Evolutionary conservation across 768 basidiomycete genomes (phyloP).

Genomic region (Cystoderma amianthinum): DNA sequence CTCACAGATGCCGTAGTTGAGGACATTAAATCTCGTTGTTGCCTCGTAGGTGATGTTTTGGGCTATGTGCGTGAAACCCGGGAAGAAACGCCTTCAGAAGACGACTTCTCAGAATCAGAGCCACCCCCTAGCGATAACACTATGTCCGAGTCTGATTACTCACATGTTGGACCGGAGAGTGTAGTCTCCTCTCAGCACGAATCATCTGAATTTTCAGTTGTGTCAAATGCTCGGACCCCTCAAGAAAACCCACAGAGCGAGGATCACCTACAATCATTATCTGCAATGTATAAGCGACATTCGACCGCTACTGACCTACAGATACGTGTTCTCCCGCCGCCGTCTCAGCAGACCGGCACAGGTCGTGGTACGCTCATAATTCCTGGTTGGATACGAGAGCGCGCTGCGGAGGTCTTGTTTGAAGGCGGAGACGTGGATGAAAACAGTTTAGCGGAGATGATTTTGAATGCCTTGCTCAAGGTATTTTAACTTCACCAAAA

Average conservation of each 20-base stretch:
- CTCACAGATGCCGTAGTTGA: conserved; percentile 80
- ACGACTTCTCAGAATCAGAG: conserved; percentile 32
- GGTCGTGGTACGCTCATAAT: conserved; percentile 76
- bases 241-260: conserved; percentile 30
- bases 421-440: conserved; percentile 88
- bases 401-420: conserved; percentile 86
- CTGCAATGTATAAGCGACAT: conserved; percentile 65
- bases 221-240: conserved; percentile 34
- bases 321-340: conserved; percentile 63
- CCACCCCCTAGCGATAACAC: conserved; percentile 40
- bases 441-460: conserved; percentile 72
- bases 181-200: conserved; percentile 39
- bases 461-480: conserved; percentile 77
- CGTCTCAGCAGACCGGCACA: conserved; percentile 59
- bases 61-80: conserved; percentile 28
- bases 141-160: conserved; percentile 65
- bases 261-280: conserved; percentile 55
- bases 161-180: conserved; percentile 44
- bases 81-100: conserved; percentile 21
- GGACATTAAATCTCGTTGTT: conserved; percentile 84
- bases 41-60: conserved; percentile 73
- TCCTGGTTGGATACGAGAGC: conserved; percentile 93
- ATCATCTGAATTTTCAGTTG: conserved; percentile 54
- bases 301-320: conserved; percentile 74
- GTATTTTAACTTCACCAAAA: conserved; percentile 25